Percentiles rank a stretch among this genome's conserved stretches.
Conservation (phyloP, 2,329 filamentous ascomycete genomes). For the Neonectria magnoliae region DNA sequence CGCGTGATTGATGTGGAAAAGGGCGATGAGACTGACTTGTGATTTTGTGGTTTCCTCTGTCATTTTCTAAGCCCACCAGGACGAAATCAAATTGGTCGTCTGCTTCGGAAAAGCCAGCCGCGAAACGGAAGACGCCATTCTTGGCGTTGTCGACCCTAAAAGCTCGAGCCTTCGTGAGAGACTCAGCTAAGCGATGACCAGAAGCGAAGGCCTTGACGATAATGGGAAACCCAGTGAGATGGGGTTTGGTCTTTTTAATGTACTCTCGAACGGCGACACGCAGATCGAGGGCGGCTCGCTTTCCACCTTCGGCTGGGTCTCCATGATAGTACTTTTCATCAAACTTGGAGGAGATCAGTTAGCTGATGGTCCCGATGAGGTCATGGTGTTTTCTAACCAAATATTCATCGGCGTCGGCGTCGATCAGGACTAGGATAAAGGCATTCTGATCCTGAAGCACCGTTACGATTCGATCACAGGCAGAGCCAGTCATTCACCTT, state of each 20-base stretch:
- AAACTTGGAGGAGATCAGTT: not conserved
- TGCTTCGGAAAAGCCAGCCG: constrained; percentile 1
- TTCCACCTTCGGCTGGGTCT: not conserved
- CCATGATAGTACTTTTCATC: not conserved
- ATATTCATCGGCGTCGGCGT: constrained; percentile 6
- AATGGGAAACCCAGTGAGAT: not conserved
- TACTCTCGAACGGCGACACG: not conserved
- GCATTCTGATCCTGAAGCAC: not conserved
- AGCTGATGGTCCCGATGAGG: not conserved
- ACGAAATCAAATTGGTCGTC: not conserved
- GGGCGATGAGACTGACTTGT: not conserved
- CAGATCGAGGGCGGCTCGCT: not conserved
- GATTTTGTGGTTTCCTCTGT: not conserved
- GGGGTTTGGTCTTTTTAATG: not conserved
- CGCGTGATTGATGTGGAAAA: not conserved
- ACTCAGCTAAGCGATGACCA: not conserved
- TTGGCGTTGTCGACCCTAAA: not conserved
- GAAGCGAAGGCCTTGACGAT: constrained; percentile 1
- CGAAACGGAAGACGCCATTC: not conserved
- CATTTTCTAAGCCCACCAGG: not conserved
- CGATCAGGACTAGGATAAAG: constrained; percentile 6
- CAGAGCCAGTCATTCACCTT: not conserved
- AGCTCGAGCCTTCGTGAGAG: not conserved
- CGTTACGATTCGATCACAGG: not conserved
- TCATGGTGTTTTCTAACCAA: not conserved